Base-by-base conservation (phyloP, 257 asterid genomes). In the Ballota nigra region DNA sequence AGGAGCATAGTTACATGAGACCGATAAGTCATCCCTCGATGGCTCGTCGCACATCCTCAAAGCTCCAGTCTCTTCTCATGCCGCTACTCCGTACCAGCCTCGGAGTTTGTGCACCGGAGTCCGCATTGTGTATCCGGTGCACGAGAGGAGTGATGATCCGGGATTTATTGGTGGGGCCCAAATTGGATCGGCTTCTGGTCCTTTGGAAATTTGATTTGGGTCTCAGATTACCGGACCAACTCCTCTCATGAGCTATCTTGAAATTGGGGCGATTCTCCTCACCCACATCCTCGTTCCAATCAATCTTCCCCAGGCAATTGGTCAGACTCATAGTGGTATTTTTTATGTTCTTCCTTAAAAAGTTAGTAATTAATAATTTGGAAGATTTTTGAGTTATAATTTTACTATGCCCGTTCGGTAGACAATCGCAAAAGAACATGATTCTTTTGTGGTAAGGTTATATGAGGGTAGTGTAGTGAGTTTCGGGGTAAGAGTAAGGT, bases 21-120 rank as follows among this genome's bases (percentile, higher is more conserved):
- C n/a, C n/a, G n/a, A n/a, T n/a, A n/a, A n/a, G n/a, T 58, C 31
- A 58, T 26, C 68, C 68, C n/a, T 38, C 59, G 9, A 70, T 24
- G 9, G 18, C 70, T 29, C 70, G 63, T 4, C 53, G 76, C 31
- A 72, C 28, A 22, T 72, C 59, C 63, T 72, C 76, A 4, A 72
- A 72, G 53, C 76, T 72, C 76, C 76, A 72, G 15, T 72, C 76
- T 34, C 76, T 72, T 20, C 76, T 72, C 76, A 72, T 72, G 9
- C 76, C 76, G 6, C 70, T 45, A 20, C 70, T 72, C 64, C 76
- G 53, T 19, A 31, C 43, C 41, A 72, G 2, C 28, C 43, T 62
- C 3, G 76, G 76, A 2, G 41, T 26, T 12, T 33, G 20, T n/a
- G 69, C 22, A 15, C 4, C 9, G 12, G 68, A 2, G 8, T 69